Evolutionary conservation across 1,284 basidiomycete species (phyloP), one percentile per base, ranked within the genome.

Genomic region (Cutaneotrichosporon arboriforme): DNA sequence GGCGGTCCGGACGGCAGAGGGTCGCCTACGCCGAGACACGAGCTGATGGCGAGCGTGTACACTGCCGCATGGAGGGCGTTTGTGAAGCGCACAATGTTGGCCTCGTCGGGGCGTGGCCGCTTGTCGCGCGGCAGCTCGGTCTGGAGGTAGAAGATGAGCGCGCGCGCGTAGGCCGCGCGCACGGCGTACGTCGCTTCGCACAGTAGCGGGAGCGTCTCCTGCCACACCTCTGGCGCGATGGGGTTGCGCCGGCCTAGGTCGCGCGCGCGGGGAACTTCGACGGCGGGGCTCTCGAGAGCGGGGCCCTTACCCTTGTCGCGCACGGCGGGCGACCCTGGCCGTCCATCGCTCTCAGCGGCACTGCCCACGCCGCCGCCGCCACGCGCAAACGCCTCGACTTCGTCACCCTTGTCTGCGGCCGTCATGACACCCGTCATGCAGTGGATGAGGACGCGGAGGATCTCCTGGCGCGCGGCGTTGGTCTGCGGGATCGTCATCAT

Each of bases 141-240:
- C 46, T 80, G 77, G 57, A 92, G 73, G 73, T 89, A 94, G 46
- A 83, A 81, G 4, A 86, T 72, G 9, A 93, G 73, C 1, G 84
- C 82, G n/a, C 80, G 77, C 1, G 83, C 81, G 66, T 91, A 93
- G 60, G 88, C 84, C 18, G 82, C 80, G 39, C 91, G 83, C 14
- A 92, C 83, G 10, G 80, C 76, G 59, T 82, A 84, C 52, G 88
- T 84, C 18, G 77, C 72, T 64, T 93, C 88, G 68, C 87, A 90
- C 7, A 94, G 75, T 21, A 93, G 78, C 46, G 84, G 85, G 40
- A 94, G 72, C 1, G 89, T 92, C 58, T 92, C 90, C 68, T 90
- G 87, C 87, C 89, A 93, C 36, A 87, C 81, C 65, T 90, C 88
- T 18, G 87, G 84, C 1, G 85, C 79, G 39, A 94, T 81, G 55